Percentiles rank a stretch among this genome's conserved stretches.
These are phyloP conservation scores for Mucor plumbeus DNA, from an alignment of 371 early-diverging fungal species.

Conservation along the genomic window DNA sequence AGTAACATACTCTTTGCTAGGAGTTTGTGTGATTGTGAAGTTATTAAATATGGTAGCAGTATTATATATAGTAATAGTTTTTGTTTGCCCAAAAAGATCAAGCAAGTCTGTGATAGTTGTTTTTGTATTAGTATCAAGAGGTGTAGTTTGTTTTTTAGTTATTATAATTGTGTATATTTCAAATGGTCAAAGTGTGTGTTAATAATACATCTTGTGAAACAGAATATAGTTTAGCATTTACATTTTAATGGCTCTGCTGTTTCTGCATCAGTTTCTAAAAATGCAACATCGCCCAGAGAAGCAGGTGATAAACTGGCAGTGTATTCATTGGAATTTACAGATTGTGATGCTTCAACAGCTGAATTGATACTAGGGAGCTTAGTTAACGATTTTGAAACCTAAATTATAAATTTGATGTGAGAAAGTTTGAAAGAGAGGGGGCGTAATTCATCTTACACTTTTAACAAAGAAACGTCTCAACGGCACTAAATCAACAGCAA, in stretches of 20 bases:
- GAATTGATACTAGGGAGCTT: background rate
- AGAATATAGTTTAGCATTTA: background rate
- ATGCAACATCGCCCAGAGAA: background rate
- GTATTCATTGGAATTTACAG: background rate
- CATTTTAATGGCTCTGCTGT: background rate
- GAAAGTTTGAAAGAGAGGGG: background rate
- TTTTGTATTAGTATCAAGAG: background rate
- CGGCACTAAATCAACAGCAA: background rate
- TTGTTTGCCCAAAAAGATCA: slow-evolving; percentile 8
- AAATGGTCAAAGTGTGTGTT: background rate
- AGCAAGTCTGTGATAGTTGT: slow-evolving; percentile 3
- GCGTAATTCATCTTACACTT: background rate
- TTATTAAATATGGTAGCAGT: background rate
- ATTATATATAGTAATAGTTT: background rate
- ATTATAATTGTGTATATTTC: background rate
- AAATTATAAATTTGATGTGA: background rate
- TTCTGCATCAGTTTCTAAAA: too few relatives aligned
- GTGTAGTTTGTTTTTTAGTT: background rate
- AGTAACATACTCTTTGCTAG: background rate
- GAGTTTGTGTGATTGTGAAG: background rate
- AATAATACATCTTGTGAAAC: too few relatives aligned
- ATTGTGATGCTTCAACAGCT: background rate
- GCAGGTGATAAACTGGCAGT: background rate
- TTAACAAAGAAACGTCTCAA: background rate
- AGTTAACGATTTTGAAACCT: background rate